These are phyloP conservation scores for Mortierella sp. DNA, from an alignment of 371 early-diverging fungal genomes.

Conservation along the genomic window DNA sequence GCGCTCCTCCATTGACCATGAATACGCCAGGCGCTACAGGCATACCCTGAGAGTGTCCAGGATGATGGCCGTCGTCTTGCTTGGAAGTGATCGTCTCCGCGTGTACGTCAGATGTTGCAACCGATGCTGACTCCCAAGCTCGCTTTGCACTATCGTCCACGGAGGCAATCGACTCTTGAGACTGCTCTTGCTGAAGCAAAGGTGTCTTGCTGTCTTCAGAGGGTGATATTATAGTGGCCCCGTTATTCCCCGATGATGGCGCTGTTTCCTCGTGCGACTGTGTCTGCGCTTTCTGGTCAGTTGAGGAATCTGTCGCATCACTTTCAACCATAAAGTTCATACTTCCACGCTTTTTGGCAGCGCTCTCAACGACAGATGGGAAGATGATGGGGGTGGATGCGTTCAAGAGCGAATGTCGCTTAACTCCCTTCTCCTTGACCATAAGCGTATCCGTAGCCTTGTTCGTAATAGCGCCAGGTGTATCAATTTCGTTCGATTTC, in stretches of 20 bases:
- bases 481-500: neutral
- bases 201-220: slow-evolving; percentile 1
- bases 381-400: slow-evolving; percentile 25
- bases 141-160: slow-evolving; percentile 3
- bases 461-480: neutral
- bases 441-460: neutral
- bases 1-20: slow-evolving; percentile 3
- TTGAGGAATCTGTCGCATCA: slow-evolving; percentile 5
- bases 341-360: slow-evolving; percentile 45
- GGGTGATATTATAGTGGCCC: too few species aligned
- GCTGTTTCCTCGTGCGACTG: neutral
- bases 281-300: neutral
- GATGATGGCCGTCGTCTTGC: neutral
- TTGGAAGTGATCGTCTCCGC: neutral
- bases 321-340: slow-evolving; percentile 53
- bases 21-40: slow-evolving; percentile 7
- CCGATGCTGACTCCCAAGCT: slow-evolving; percentile 4
- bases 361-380: slow-evolving; percentile 35
- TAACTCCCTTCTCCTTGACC: neutral
- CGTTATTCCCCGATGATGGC: too few species aligned
- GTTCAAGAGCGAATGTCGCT: slow-evolving; percentile 30
- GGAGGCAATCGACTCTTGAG: neutral
- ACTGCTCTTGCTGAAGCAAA: neutral
- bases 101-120: neutral
- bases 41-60: slow-evolving; percentile 1